Evolutionary conservation across 129 eudicot genomes (phyloP), one percentile per base, ranked within the genome.

Genomic region (Flaveria linearis): DNA sequence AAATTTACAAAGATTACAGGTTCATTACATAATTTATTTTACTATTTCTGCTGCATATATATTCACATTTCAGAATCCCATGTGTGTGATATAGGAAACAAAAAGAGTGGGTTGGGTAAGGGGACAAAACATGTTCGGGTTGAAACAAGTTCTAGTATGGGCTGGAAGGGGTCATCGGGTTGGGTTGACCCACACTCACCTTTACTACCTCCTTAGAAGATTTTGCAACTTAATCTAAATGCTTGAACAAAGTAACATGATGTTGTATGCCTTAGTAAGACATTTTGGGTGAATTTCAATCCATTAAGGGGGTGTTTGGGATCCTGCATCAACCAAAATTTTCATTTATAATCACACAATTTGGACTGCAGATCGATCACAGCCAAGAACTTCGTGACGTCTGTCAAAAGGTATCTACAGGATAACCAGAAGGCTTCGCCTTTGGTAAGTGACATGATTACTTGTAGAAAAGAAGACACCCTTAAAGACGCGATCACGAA

Each of bases 1-100:
- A 89, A 47, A 90, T 93, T 65, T 93, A 93, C 89, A 93, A 84
- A 85, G 90, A 90, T 47, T 85, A 82, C 91, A 90, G 98, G 98
- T 92, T 50, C 26, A 82, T 83, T 23, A 2, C 39, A 16, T n/a
- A 67, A 75, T 22, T 1, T 56, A 36, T 11, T 78, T 43, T 8
- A 16, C 42, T 30, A 56, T 52, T 51, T 69, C 36, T 36, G 28
- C 30, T 17, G 47, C 57, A 55, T 52, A 30, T 15, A 28, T 15
- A 28, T 28, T 26, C 14, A 12, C 2, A 61, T 52, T 52, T 18
- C 61, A 42, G 11, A 45, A 25, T 22, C 22, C 2, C 4, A 15
- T 22, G 23, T 76, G 33, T 76, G 23, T 51, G 64, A 76, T 15
- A 52, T 7, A 43, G 22, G 47, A 1, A 5, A n/a, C 10, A 28